Conservation (phyloP, 441 rosid species). For the Manihot esculenta region DNA sequence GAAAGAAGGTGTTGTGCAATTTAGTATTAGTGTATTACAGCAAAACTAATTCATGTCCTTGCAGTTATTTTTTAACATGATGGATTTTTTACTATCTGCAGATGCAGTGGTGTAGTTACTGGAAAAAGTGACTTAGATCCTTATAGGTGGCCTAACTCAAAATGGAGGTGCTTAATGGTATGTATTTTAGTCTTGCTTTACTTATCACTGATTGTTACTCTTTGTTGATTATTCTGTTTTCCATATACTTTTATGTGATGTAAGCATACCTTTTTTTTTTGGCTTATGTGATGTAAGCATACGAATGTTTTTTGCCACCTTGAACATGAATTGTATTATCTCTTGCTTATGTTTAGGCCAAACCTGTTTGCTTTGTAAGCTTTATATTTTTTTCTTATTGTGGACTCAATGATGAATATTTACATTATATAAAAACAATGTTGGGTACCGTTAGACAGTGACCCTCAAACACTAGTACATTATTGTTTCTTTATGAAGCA, state of each 20-base stretch:
- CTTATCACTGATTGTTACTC: neutral
- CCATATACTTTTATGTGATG: neutral
- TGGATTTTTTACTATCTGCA: slow-evolving; percentile 28
- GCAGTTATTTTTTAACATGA: neutral
- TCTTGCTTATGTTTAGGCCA: neutral
- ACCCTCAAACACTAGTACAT: too few relatives aligned
- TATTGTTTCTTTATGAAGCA: neutral
- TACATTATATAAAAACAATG: too few relatives aligned
- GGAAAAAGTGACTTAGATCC: slow-evolving; percentile 77
- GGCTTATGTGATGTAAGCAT: neutral
- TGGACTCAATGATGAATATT: too few relatives aligned
- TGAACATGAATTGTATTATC: neutral
- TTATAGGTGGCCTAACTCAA: slow-evolving; percentile 85
- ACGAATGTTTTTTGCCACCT: neutral
- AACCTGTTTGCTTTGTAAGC: neutral
- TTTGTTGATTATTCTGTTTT: slow-evolving; percentile 3
- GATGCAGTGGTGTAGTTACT: slow-evolving; percentile 70
- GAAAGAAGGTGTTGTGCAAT: slow-evolving; percentile 63
- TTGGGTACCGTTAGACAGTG: too few relatives aligned
- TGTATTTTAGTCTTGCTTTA: slow-evolving; percentile 13
- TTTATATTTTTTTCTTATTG: neutral
- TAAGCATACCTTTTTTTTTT: neutral
- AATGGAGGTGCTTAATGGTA: slow-evolving; percentile 94
- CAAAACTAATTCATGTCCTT: slow-evolving; percentile 8
- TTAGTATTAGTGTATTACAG: neutral